Evolutionary conservation across 352 stramenopile species (phyloP), one percentile per base, ranked within the genome.

Genomic region (Saprolegnia parasitica): DNA sequence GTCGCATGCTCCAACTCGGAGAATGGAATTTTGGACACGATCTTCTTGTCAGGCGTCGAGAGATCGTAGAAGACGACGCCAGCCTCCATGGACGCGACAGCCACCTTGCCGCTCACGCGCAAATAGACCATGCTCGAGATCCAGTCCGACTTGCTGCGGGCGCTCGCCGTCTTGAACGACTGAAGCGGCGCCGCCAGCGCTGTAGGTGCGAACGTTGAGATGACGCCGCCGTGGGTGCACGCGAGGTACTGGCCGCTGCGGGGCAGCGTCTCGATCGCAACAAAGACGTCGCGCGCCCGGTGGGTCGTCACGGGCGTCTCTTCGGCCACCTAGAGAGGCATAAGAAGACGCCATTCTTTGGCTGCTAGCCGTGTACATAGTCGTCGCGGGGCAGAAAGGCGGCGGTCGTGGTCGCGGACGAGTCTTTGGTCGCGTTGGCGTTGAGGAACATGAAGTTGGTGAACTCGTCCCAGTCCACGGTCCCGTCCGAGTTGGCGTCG

Each of bases 401-500:
- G 18, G 42, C 56, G 18, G 24, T 47, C 20, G 62, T 32, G 45
- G 62, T 60, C 61, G 62, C 35, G 20, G 50, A 26, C 13, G 62
- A 24, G 10, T 68, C 62, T 9, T 35, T 24, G 3, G 62, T 47
- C n/a, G 62, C 32, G 24, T 65, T 32, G 21, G 62, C 35, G 24
- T 80, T 72, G 45, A 80, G 50, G 64, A 81, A 72, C 45, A 81
- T 67, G 56, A 76, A 81, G 42, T 91, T 93, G 3, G 88, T 96
- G 50, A 96, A 86, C 68, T 96, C 88, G 67, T 96, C 88, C 88
- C 88, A 96, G 70, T 94, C 87, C 24, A 96, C 86, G 1, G 81
- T 91, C 18, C 88, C 88, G 66, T 93, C 82, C 9, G 79, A 91
- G 74, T 95, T 94, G 5, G 86, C 87, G 58, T 96, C 88, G 56